phyloP scores from a whole-genome alignment of 2,329 filamentous ascomycete species.

The Trichocomaceae sp. region DNA sequence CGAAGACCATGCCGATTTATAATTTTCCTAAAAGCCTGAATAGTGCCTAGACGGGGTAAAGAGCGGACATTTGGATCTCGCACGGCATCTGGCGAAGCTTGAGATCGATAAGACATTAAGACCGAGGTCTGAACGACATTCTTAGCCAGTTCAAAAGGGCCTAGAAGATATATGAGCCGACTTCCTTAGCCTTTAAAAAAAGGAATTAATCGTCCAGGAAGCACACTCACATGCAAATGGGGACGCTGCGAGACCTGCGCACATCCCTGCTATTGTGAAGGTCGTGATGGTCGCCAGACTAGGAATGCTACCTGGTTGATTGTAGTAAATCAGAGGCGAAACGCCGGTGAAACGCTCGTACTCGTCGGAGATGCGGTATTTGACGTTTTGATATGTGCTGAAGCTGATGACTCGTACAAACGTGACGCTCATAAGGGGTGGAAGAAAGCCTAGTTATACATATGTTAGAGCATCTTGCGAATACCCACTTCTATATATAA shows the following conservation, averaged over 20 bases:
- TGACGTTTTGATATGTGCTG: constrained; percentile 40
- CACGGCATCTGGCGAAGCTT: constrained; percentile 30
- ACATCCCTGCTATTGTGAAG: constrained; percentile 37
- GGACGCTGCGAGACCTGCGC: constrained; percentile 37
- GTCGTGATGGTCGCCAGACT: constrained; percentile 36
- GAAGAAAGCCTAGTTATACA: constrained; percentile 33
- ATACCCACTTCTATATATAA: background rate
- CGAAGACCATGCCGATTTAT: constrained; percentile 37
- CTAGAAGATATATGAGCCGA: constrained; percentile 18
- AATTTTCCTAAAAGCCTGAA: constrained; percentile 39
- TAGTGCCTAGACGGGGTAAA: constrained; percentile 37
- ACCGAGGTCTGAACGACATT: constrained; percentile 46
- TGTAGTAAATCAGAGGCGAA: constrained; percentile 36
- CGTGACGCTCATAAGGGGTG: constrained; percentile 41
- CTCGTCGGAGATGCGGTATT: constrained; percentile 35
- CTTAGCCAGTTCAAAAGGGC: constrained; percentile 44
- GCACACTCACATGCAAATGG: constrained; percentile 38
- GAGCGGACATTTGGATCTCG: constrained; percentile 29
- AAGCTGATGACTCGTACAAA: constrained; percentile 42
- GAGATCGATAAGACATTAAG: constrained; percentile 37
- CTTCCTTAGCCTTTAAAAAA: background rate
- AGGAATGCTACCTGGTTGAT: constrained; percentile 37
- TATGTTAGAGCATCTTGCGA: background rate
- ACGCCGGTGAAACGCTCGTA: constrained; percentile 36
- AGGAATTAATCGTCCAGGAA: background rate